A percentile compares a stretch with the other conserved stretches of the same genome.
Conservation (phyloP, 805 yeast genomes). For the Saccharomycopsis malanga region DNA sequence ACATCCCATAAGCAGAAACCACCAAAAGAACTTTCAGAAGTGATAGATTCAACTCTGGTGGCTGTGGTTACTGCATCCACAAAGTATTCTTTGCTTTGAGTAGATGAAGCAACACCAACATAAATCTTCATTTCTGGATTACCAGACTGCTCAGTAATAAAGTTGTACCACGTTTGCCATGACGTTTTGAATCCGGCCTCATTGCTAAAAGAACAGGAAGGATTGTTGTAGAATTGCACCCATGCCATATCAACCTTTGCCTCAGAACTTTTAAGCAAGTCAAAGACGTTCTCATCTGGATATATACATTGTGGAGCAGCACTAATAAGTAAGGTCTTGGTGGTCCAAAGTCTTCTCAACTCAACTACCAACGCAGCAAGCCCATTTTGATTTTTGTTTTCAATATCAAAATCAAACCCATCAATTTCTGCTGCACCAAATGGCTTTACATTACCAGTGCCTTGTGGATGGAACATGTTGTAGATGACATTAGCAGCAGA, state of each 20-base stretch:
- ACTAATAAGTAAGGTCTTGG: slow-evolving; percentile 50
- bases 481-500: slow-evolving; percentile 52
- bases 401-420: slow-evolving; percentile 20
- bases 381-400: slow-evolving; percentile 39
- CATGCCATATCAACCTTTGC: slow-evolving; percentile 48
- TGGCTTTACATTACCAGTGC: slow-evolving; percentile 10
- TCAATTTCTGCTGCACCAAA: slow-evolving; percentile 18
- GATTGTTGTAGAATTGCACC: slow-evolving; percentile 60
- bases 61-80: slow-evolving; percentile 29
- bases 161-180: slow-evolving; percentile 40
- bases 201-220: slow-evolving; percentile 18
- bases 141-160: slow-evolving; percentile 32
- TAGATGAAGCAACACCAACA: slow-evolving; percentile 54
- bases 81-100: slow-evolving; percentile 50
- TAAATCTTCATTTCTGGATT: slow-evolving; percentile 47
- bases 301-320: slow-evolving; percentile 66
- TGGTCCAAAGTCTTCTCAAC: slow-evolving; percentile 24
- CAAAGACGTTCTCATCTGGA: slow-evolving; percentile 45
- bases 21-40: slow-evolving; percentile 11
- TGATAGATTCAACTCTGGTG: background rate
- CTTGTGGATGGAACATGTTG: slow-evolving; percentile 46
- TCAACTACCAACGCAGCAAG: slow-evolving; percentile 39
- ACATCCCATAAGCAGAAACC: slow-evolving; percentile 21
- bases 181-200: slow-evolving; percentile 38
- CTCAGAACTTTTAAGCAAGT: slow-evolving; percentile 28